Evolutionary conservation across 768 basidiomycete species (phyloP).

Genomic region (Tylopilus subfusipes): DNA sequence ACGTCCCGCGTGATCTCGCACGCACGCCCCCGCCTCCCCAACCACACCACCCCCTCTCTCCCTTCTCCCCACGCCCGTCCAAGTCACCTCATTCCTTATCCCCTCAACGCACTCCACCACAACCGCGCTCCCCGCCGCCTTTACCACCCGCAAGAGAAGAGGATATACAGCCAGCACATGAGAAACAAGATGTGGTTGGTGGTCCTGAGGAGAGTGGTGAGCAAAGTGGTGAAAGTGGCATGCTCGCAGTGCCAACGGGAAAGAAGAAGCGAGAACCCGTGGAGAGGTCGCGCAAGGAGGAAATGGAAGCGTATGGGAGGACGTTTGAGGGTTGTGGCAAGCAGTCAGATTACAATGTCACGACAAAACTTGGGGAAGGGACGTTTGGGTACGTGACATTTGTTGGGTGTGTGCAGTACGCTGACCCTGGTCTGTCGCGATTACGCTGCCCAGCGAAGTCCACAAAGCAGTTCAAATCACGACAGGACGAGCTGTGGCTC

Average conservation of each 20-base stretch:
- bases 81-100: conserved; percentile 43
- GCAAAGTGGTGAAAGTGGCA: conserved; percentile 1
- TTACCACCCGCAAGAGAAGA: conserved; percentile 31
- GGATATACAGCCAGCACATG: conserved; percentile 24
- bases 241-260: background rate
- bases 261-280: conserved; percentile 41
- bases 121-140: conserved; percentile 38
- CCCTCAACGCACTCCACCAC: conserved; percentile 42
- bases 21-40: conserved; percentile 22
- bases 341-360: conserved; percentile 73
- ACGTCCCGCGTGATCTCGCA: conserved; percentile 20
- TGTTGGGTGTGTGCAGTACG: background rate
- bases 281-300: conserved; percentile 58
- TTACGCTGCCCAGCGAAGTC: conserved; percentile 60
- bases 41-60: conserved; percentile 18
- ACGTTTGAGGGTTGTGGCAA: conserved; percentile 66
- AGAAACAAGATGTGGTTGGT: conserved; percentile 18
- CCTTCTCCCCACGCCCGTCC: conserved; percentile 21
- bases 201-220: conserved; percentile 8
- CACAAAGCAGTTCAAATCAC: conserved; percentile 76
- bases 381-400: conserved; percentile 82
- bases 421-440: conserved; percentile 6
- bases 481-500: conserved; percentile 65
- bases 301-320: conserved; percentile 64
- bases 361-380: conserved; percentile 91